Evolutionary conservation across 2,329 filamentous ascomycete genomes (phyloP), one percentile per base, ranked within the genome.

Genomic region (Magnaporthiopsis rhizophila): DNA sequence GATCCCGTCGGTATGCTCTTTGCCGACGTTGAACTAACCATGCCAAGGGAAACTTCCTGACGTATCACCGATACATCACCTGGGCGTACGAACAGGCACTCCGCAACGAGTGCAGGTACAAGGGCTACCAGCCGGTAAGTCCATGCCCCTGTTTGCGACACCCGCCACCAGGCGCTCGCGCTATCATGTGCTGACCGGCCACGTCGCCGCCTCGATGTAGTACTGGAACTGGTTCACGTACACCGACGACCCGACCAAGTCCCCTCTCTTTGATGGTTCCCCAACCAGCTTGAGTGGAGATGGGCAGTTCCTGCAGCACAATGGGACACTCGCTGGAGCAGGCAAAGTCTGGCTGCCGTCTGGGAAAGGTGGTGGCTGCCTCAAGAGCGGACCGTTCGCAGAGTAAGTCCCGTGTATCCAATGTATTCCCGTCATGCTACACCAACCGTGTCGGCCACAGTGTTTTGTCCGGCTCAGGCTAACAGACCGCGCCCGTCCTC

Each of bases 261-360:
- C 74, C 13, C 72, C 76, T 6, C 69, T 80, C 28, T 78, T 77
- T 65, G 77, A 80, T 65, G 78, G 79, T 59, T 76, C 73, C 64
- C 74, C 73, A n/a, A 72, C 71, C 63, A 76, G 74, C 3, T 72
- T 80, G 67, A 75, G 75, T 28, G 76, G 76, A 53, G 75, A 80
- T 64, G 82, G 82, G n/a, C 66, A 71, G 12, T 69, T 71, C 64
- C 71, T 69, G 28, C 59, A 71, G 64, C 69, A 74, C 65, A 68
- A 66, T 15, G 71, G 70, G 30, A 61, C 60, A 11, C 0, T 21
- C 1, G 60, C 34, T 8, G 60, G 60, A 34, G 60, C n/a, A 58
- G 68, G 70, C 13, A 68, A 69, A 18, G 67, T 68, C 24, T 70
- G 68, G 53, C 69, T 69, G 38, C 81, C 79, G 3, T n/a, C 62